phyloP scores from a whole-genome alignment of 164 flowering plant species.

The Tetrastigma voinierianum region DNA sequence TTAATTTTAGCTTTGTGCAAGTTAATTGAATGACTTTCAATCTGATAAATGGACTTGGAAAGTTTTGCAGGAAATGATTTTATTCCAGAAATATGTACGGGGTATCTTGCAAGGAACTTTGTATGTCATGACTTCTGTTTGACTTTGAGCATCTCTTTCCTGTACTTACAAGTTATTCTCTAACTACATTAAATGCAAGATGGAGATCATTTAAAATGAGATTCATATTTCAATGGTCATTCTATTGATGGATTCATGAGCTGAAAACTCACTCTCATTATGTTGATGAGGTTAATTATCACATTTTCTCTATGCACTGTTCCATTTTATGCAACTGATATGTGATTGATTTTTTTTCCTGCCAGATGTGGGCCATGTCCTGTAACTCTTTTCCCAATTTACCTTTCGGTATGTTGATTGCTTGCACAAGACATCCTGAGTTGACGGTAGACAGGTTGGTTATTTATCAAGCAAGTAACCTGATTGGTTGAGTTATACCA shows the following conservation, averaged over 20 bases:
- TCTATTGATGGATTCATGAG: not conserved
- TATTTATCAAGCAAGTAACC: not conserved
- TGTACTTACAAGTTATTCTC: not conserved
- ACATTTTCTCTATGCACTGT: too few relatives aligned
- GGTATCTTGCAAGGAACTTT: slow-evolving; percentile 73
- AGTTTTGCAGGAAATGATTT: slow-evolving; percentile 59
- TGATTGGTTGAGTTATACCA: slow-evolving; percentile 3
- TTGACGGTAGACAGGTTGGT: slow-evolving; percentile 71
- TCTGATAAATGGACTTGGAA: slow-evolving; percentile 30
- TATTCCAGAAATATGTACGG: slow-evolving; percentile 46
- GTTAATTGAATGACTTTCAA: not conserved
- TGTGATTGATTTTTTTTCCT: slow-evolving; percentile 7
- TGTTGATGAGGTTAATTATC: too few relatives aligned
- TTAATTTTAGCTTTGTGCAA: slow-evolving; percentile 2
- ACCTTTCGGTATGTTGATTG: slow-evolving; percentile 43
- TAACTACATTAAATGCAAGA: not conserved
- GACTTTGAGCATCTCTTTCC: not conserved
- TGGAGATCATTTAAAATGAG: not conserved
- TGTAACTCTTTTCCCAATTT: slow-evolving; percentile 39
- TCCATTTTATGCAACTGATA: slow-evolving; percentile 2
- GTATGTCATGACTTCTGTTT: slow-evolving; percentile 41
- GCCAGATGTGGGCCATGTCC: slow-evolving; percentile 67
- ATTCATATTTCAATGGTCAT: not conserved
- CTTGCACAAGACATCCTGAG: slow-evolving; percentile 46
- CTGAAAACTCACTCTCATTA: too few relatives aligned